phyloP scores from a whole-genome alignment of 2,329 filamentous ascomycete species.

The Fusarium cicatricum region DNA sequence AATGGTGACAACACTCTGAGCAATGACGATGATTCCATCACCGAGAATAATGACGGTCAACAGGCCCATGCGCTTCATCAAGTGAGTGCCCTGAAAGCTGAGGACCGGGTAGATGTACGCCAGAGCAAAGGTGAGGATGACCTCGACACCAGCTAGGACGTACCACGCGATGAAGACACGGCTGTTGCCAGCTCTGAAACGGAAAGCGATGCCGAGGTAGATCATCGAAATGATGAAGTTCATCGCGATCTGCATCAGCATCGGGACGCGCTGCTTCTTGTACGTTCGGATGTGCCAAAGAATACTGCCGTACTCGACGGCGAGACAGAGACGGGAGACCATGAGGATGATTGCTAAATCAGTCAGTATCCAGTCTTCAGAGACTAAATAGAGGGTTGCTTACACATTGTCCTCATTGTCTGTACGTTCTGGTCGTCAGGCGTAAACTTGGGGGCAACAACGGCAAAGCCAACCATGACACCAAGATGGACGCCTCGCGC shows the following conservation, averaged over 20 bases:
- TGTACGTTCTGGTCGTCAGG: constrained; percentile 48
- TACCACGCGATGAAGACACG: constrained; percentile 59
- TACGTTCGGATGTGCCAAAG: constrained; percentile 54
- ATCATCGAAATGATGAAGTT: constrained; percentile 48
- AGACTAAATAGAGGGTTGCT: constrained; percentile 1
- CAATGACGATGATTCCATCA: constrained; percentile 69
- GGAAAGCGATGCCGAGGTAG: constrained; percentile 54
- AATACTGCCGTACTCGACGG: constrained; percentile 61
- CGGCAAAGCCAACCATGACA: constrained; percentile 71
- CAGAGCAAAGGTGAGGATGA: constrained; percentile 58
- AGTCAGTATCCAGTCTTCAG: background rate
- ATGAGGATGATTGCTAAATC: constrained; percentile 55
- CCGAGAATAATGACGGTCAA: constrained; percentile 73
- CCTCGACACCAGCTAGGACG: constrained; percentile 61
- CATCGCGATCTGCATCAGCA: constrained; percentile 48
- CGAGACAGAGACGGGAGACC: constrained; percentile 61
- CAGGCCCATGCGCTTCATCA: constrained; percentile 70
- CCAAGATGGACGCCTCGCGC: constrained; percentile 68
- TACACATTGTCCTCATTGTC: constrained; percentile 54
- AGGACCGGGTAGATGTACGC: constrained; percentile 64
- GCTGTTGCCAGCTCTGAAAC: constrained; percentile 48
- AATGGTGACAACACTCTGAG: constrained; percentile 59
- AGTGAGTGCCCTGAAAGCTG: constrained; percentile 68
- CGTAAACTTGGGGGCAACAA: constrained; percentile 61
- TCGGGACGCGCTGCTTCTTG: constrained; percentile 47